Conservation (phyloP, 1,284 basidiomycete species). For the Ganoderma boninense region DNA sequence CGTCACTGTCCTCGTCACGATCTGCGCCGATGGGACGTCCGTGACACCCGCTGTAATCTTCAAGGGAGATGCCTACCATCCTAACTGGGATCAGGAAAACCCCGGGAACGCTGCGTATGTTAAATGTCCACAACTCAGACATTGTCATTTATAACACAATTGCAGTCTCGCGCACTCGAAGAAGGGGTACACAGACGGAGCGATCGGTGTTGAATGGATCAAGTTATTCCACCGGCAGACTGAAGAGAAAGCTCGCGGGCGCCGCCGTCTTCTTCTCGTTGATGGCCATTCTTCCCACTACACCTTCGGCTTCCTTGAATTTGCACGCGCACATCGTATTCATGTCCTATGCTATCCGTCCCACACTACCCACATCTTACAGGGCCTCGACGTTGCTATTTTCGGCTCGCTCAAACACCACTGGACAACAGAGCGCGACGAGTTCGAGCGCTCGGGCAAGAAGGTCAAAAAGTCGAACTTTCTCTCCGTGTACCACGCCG, state of each 20-base stretch:
- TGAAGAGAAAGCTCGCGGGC: constrained; percentile 40
- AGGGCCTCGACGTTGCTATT: constrained; percentile 48
- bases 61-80: not conserved
- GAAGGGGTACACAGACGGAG: constrained; percentile 25
- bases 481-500: constrained; percentile 23
- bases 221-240: constrained; percentile 47
- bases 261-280: constrained; percentile 44
- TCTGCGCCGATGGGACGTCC: constrained; percentile 46
- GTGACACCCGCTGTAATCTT: not conserved
- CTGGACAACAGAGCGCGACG: no score
- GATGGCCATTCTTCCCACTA: constrained; percentile 56
- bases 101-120: not conserved
- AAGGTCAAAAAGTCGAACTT: no score
- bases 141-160: no score
- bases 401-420: no score
- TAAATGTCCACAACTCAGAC: no score
- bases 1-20: constrained; percentile 49
- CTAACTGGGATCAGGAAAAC: not conserved
- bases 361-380: constrained; percentile 53
- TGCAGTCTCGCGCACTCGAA: no score
- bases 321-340: constrained; percentile 47
- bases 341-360: constrained; percentile 47
- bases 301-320: constrained; percentile 46
- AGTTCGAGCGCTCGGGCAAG: no score
- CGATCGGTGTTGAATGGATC: constrained; percentile 48